phyloP scores from a whole-genome alignment of 257 asterid genomes.

The Plectranthus barbatus region DNA sequence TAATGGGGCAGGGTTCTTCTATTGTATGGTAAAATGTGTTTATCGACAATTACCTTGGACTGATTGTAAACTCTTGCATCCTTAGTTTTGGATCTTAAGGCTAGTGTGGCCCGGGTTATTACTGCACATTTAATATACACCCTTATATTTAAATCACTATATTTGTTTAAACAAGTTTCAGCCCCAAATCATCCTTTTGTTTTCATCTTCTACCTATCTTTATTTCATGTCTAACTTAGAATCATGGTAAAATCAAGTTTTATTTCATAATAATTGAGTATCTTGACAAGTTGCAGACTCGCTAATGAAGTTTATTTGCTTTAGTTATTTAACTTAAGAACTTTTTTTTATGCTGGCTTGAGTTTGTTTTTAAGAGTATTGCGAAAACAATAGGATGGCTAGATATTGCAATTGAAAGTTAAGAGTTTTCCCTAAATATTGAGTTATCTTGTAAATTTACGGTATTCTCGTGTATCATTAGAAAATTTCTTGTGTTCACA shows the following conservation, averaged over 20 bases:
- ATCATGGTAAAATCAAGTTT: neutral
- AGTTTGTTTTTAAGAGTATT: too few relatives aligned
- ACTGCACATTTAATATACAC: neutral
- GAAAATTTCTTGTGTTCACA: too few relatives aligned
- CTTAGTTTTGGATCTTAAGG: conserved; percentile 10
- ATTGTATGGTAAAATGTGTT: neutral
- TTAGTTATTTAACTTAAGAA: too few relatives aligned
- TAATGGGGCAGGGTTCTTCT: neutral
- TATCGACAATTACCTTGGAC: neutral
- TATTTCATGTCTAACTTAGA: neutral
- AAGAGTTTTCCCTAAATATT: too few relatives aligned
- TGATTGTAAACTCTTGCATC: neutral
- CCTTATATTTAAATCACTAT: neutral
- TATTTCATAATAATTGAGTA: conserved; percentile 3
- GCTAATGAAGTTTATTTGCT: too few relatives aligned
- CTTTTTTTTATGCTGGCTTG: too few relatives aligned
- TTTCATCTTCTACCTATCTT: neutral
- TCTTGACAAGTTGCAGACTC: neutral
- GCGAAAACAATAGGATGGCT: too few relatives aligned
- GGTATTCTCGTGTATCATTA: too few relatives aligned
- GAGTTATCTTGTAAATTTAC: too few relatives aligned
- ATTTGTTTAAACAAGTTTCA: neutral
- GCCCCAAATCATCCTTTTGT: neutral
- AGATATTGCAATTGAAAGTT: too few relatives aligned
- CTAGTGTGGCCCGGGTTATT: neutral